Evolutionary conservation across 2,329 filamentous ascomycete genomes (phyloP).

Genomic region (Fusarium sp.): DNA sequence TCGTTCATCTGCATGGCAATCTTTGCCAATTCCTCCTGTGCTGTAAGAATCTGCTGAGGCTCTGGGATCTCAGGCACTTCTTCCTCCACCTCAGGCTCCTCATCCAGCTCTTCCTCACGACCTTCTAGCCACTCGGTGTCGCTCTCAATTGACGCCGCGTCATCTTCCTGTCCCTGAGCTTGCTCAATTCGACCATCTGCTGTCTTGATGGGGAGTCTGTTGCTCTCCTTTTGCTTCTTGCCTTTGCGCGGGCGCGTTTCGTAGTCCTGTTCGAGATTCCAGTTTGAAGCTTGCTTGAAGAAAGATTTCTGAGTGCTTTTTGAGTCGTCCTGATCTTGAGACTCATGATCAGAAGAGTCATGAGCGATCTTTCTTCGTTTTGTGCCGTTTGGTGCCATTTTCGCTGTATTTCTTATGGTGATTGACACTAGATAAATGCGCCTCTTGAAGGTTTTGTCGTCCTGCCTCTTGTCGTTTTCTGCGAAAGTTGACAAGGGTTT

Average conservation of each 20-base stretch:
- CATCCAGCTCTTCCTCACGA: slow-evolving; percentile 64
- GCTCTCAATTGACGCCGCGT: slow-evolving; percentile 68
- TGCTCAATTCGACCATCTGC: slow-evolving; percentile 78
- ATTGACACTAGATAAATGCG: slow-evolving; percentile 13
- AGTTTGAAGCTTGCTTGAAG: slow-evolving; percentile 79
- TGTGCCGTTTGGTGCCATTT: slow-evolving; percentile 61
- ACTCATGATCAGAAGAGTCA: slow-evolving; percentile 59
- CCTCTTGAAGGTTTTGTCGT: slow-evolving; percentile 34
- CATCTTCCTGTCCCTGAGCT: slow-evolving; percentile 65
- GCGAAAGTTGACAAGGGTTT: slow-evolving; percentile 13
- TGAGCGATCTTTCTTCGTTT: slow-evolving; percentile 71
- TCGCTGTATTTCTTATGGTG: slow-evolving; percentile 14
- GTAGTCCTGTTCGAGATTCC: slow-evolving; percentile 94
- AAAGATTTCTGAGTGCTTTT: slow-evolving; percentile 70
- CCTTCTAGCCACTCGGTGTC: slow-evolving; percentile 74
- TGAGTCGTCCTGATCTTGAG: slow-evolving; percentile 46
- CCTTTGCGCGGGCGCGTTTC: slow-evolving; percentile 82
- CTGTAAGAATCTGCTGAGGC: slow-evolving; percentile 82
- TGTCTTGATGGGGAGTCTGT: slow-evolving; percentile 86
- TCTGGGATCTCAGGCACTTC: slow-evolving; percentile 75
- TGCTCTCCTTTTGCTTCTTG: slow-evolving; percentile 79
- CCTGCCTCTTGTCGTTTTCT: slow-evolving; percentile 28
- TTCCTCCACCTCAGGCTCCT: slow-evolving; percentile 58
- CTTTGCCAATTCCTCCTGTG: slow-evolving; percentile 92
- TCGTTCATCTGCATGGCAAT: slow-evolving; percentile 86